Base-by-base conservation (phyloP, 768 basidiomycete species). In the Rhizopogon vulgaris region DNA sequence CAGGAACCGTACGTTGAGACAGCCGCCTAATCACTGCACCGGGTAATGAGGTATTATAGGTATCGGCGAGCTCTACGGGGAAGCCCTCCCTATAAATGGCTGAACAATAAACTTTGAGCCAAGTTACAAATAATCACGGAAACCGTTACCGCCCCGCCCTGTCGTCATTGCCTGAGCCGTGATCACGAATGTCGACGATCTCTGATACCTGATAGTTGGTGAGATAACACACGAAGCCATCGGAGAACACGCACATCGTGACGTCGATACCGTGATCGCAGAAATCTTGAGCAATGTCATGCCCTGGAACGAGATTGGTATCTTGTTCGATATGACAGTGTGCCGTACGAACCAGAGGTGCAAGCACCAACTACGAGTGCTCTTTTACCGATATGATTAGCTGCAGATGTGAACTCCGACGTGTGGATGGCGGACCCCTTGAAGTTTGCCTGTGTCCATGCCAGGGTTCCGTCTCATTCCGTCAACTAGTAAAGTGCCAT, bases 321-420 rank as follows among this genome's bases (percentile, higher is more conserved):
- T 24, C 51, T 22, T 22, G 22, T 28, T 17, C 4, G 27, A 42
- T 25, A 25, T 17, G 5, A 17, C 12, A 12, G 18, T 18, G 12
- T 18, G 28, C 12, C 12, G 8, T 10, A 39, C 64, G n/a, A 59
- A 78, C 77, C 77, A 17, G 84, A 83, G 47, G 78, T 84, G 39
- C 81, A 80, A n/a, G 84, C 77, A 12, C 86, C 85, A 2, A 88
- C 70, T n/a, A 87, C 71, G 1, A 86, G 71, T 5, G 78, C 83
- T 57, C 80, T 84, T 70, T 86, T 85, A 6, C 83, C 83, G 6
- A 66, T 52, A 56, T 78, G 76, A 30, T 76, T 77, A 1, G 65
- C 55, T 0, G 79, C 79, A 5, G 69, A 68, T 18, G 71, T 76
- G 63, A 80, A 79, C 17, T 73, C 54, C 1, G 70, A 69, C 0